Evolutionary conservation across 371 early-diverging fungal species (phyloP), one percentile per base, ranked within the genome.

Genomic region (Apophysomyces ossiformis): DNA sequence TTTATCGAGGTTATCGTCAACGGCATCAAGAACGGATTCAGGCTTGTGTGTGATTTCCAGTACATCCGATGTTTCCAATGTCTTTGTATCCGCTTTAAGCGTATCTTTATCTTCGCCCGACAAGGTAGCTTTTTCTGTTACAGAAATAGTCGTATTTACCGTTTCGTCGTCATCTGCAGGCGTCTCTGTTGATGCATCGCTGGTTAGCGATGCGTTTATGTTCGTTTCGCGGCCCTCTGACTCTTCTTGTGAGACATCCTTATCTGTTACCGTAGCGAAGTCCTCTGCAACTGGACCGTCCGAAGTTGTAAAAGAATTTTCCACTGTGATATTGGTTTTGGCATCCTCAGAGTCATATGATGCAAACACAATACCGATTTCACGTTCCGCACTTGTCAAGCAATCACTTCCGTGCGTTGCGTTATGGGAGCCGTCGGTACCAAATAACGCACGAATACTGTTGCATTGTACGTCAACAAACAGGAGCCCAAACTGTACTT

Each of bases 371-470:
- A 89, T 71, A 7, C 78, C 72, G 58, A 93, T 86, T 70, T 93
- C 93, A 18, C 89, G 87, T 60, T 79, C 73, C 13, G 93, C 94
- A 56, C 81, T 75, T 15, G 79, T 85, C 18, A 78, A 60, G n/a
- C 87, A 79, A 68, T 87, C 89, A 61, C 93, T 90, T 26, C 91
- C 93, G 71, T 95, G 92, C 0, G 87, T 85, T 46, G 90, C 93
- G 76, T 95, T 94, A 43, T 79, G 80, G 36, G 82, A 76, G 4
- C 79, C 74, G 65, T 87, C 86, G 16, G 82, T 83, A 21, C 95
- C 95, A 73, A 84, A 90, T 46, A 76, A 62, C 47, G 87, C 89
- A 35, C 89, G 82, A 32, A 88, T 69, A 63, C 83, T 89, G 60
- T 15, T 8, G 39, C 37, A 44, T 45, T 6, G 8, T 43, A 36